A percentile compares a stretch with the other conserved stretches of the same genome.
phyloP scores from a whole-genome alignment of 116 monocot species.

The Trichopus zeylanicus region DNA sequence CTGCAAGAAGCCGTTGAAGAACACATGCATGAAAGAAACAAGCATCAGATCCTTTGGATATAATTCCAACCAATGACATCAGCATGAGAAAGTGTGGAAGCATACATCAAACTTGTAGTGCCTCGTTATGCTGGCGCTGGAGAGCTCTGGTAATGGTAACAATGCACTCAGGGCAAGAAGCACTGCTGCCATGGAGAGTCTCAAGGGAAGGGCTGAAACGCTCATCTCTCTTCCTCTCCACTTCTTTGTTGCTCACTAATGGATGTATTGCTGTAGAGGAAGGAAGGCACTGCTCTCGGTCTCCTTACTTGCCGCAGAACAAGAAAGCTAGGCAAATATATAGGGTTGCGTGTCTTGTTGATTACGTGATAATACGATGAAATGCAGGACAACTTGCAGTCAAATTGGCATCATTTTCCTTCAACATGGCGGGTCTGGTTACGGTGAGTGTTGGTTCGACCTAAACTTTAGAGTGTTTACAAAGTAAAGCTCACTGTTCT shows the following conservation, averaged over 20 bases:
- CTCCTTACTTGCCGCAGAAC: neutral
- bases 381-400: too few relatives aligned
- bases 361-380: conserved; percentile 18
- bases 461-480: conserved; percentile 25
- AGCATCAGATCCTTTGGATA: neutral
- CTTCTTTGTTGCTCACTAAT: neutral
- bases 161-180: conserved; percentile 7
- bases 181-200: neutral
- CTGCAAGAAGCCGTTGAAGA: neutral
- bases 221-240: neutral
- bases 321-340: neutral
- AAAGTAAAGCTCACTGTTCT: too few relatives aligned
- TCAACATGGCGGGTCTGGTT: too few relatives aligned
- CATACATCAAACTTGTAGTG: conserved; percentile 22
- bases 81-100: neutral
- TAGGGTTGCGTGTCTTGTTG: conserved; percentile 7
- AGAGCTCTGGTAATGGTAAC: conserved; percentile 7
- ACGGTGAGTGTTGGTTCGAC: conserved; percentile 11
- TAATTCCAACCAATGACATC: too few relatives aligned
- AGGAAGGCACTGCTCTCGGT: too few relatives aligned
- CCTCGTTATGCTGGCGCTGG: conserved; percentile 14
- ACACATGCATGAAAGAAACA: neutral
- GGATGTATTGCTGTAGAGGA: too few relatives aligned
- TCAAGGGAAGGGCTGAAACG: neutral
- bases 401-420: too few relatives aligned